Base-by-base conservation (phyloP, 768 basidiomycete genomes). In the Podaxis pistillaris region DNA sequence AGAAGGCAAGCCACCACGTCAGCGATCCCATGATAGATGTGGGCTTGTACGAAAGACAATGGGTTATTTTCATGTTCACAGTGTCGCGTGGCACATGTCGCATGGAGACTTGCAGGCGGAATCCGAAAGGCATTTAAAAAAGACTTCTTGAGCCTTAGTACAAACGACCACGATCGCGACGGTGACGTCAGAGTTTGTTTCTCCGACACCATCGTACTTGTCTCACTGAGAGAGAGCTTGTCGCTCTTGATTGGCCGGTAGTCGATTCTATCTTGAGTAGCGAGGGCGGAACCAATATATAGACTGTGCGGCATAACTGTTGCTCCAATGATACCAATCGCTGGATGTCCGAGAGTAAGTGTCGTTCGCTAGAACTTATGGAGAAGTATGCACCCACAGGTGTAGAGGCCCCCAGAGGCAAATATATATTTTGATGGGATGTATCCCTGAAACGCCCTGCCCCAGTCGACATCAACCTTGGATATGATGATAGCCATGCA, bases 281-380 rank as follows among this genome's bases (percentile, higher is more conserved):
- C 89, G 4, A 97, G 84, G 33, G 86, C 85, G 2, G 92, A 93
- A 4, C 94, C 95, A 15, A 97, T 80, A 78, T 91, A 94, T n/a
- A 97, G 79, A 63, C 89, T 89, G 72, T 96, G 94, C 0, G 94
- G 94, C 94, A 96, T 96, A 63, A 94, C 88, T 2, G 93, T 97
- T 1, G 93, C 93, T 33, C 90, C 89, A 1, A 91, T 69, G 55
- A 93, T 87, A 40, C 90, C 90, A 58, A 90, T 84, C 33, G 87
- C 86, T 87, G 64, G 12, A 40, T 3, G 8, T 26, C 49, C 36
- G 33, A 46, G 63, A 36, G 28, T 52, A 50, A 30, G 38, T 40
- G 44, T 26, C 56, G 33, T 26, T 30, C 24, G 36, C 41, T 5
- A 46, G 28, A 22, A 13, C 3, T 17, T 55, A 24, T 28, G 33